Evolutionary conservation across 2,329 filamentous ascomycete genomes (phyloP).

Genomic region (Sporothrix inflata): DNA sequence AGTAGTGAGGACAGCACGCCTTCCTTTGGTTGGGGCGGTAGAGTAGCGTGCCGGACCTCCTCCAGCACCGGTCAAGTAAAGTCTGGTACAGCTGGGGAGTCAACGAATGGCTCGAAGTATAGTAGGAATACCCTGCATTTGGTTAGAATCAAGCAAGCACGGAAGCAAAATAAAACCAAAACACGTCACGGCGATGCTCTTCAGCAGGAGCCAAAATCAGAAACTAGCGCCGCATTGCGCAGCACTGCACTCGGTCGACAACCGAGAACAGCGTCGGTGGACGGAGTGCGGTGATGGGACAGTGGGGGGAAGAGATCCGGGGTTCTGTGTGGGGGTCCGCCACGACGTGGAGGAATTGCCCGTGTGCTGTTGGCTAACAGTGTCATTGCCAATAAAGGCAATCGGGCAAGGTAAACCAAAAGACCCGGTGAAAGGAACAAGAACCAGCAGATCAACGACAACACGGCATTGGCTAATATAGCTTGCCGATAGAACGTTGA

Average conservation of each 20-base stretch:
- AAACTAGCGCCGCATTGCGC: neutral
- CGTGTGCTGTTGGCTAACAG: neutral
- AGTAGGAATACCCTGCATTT: conserved; percentile 70
- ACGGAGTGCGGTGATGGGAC: neutral
- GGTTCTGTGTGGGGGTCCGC: conserved; percentile 12
- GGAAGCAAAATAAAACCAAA: neutral
- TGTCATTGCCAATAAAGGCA: neutral
- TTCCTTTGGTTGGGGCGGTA: conserved; percentile 78
- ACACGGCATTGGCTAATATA: neutral
- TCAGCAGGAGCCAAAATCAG: neutral
- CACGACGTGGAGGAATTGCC: neutral
- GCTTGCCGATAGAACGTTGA: neutral
- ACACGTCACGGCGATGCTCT: neutral
- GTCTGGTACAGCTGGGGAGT: conserved; percentile 70
- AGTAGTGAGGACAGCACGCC: conserved; percentile 92
- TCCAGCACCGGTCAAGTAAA: conserved; percentile 76
- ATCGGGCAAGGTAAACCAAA: neutral
- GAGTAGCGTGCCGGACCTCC: conserved; percentile 70
- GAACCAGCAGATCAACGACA: neutral
- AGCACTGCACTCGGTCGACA: neutral
- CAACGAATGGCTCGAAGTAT: conserved; percentile 64
- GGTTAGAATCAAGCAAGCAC: neutral
- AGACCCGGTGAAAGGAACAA: neutral
- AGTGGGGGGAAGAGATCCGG: conserved; percentile 17
- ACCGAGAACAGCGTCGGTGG: conserved; percentile 23